Evolutionary conservation across 2,329 filamentous ascomycete species (phyloP).

Genomic region (Fusarium foetens): DNA sequence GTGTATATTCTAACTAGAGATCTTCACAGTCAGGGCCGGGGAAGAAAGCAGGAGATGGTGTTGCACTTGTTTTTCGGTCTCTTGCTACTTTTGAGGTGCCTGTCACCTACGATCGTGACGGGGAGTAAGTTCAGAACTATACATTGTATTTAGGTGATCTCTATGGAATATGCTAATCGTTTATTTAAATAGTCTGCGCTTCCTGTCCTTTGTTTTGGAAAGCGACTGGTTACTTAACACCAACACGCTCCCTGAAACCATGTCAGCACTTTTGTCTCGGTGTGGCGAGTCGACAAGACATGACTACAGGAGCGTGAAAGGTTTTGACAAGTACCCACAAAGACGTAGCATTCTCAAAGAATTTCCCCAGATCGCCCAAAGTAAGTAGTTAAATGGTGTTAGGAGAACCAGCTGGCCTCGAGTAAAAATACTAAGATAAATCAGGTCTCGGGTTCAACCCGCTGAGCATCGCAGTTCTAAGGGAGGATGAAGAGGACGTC

Average conservation of each 20-base stretch:
- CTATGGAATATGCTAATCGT: accelerated
- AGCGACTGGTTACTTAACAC: background rate
- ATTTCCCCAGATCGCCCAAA: accelerated
- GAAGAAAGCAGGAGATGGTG: background rate
- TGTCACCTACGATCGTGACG: background rate
- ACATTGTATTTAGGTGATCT: accelerated
- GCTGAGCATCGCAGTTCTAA: accelerated
- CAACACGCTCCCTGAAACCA: background rate
- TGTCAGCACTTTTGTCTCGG: background rate
- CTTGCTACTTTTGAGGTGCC: background rate
- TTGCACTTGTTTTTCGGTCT: background rate
- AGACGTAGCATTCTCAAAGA: accelerated
- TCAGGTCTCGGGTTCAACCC: background rate
- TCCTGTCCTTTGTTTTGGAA: background rate
- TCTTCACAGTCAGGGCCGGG: accelerated
- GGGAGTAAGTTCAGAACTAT: background rate
- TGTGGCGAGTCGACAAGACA: background rate
- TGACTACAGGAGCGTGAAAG: accelerated
- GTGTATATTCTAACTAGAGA: background rate
- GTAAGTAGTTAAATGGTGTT: background rate
- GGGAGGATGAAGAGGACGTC: accelerated
- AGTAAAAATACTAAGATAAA: background rate
- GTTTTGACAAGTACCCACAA: background rate
- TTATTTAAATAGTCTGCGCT: accelerated
- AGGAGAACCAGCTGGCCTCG: background rate